Base-by-base conservation (phyloP, 2,329 filamentous ascomycete genomes). In the Pseudopithomyces chartarum region DNA sequence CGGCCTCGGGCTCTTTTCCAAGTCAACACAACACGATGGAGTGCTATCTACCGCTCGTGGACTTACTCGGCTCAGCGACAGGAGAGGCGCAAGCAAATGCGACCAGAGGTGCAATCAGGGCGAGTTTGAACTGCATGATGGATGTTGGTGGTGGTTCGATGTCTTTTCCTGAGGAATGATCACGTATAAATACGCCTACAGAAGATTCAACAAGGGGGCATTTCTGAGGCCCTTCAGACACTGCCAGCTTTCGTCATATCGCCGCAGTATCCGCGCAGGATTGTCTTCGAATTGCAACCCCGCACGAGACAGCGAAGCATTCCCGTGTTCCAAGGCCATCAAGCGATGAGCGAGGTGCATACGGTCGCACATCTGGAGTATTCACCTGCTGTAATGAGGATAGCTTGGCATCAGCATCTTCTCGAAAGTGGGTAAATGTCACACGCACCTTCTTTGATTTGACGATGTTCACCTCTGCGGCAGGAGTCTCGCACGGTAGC, bases 91-190 rank as follows among this genome's bases (percentile, higher is more conserved):
- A 15, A 36, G 32, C 32, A 38, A 48, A 23, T 33, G 45, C 45
- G 32, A 48, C 11, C 45, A 48, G 13, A 38, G 45, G 45, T 13
- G 20, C 19, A 48, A 48, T 15, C 5, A 48, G 1, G 32, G 33
- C 45, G 19, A 48, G 19, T 48, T 48, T 48, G 33, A 48, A 22
- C 32, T 48, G 45, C 45, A 48, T 48, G 6, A 22, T 38, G 45
- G 17, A 12, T 11, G n/a, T n/a, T 20, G 12, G 17, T 19, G n/a
- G 29, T 17, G 1, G 29, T 47, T 2, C 15, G 26, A 29, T 29
- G 26, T 47, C n/a, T n/a, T 20, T 12, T 34, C 5, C 12, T 20
- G 13, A 6, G 44, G 17, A 22, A 19, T 7, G 20, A 19, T n/a
- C n/a, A 34, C n/a, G 4, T 10, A 20, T 20, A n/a, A n/a, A 19